phyloP scores from a whole-genome alignment of 2,329 filamentous ascomycete genomes.

The Cordyceps javanica region DNA sequence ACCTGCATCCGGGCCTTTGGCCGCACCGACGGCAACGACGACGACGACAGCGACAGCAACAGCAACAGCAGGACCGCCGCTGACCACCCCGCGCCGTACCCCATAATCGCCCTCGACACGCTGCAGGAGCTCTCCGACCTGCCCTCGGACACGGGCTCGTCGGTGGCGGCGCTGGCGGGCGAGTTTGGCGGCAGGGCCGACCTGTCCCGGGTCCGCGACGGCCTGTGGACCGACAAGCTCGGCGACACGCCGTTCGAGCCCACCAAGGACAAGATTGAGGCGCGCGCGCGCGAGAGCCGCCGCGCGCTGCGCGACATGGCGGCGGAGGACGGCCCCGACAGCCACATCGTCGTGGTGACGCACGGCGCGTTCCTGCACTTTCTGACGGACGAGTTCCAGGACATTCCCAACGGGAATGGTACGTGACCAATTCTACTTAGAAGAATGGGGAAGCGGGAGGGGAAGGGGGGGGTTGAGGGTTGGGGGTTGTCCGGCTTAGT shows the following conservation, averaged over 20 bases:
- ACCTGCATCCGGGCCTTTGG: slow-evolving; percentile 68
- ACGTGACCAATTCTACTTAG: slow-evolving; percentile 18
- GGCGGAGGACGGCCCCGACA: slow-evolving; percentile 34
- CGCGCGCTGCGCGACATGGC: slow-evolving; percentile 46
- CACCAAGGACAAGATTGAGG: slow-evolving; percentile 46
- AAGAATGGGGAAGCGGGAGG: background rate
- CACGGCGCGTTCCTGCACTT: slow-evolving; percentile 84
- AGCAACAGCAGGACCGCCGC: too few relatives aligned
- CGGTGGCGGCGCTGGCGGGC: slow-evolving; percentile 44
- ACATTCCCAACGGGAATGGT: slow-evolving; percentile 40
- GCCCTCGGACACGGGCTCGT: slow-evolving; percentile 70
- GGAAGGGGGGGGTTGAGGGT: too few relatives aligned
- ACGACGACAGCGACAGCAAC: too few relatives aligned
- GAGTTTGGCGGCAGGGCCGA: slow-evolving; percentile 63
- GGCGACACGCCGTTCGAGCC: slow-evolving; percentile 39
- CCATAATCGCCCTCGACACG: slow-evolving; percentile 62
- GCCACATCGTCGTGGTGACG: slow-evolving; percentile 68
- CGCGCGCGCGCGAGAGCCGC: slow-evolving; percentile 55
- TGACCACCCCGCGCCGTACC: slow-evolving; percentile 23
- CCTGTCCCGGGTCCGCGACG: slow-evolving; percentile 50
- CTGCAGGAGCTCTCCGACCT: slow-evolving; percentile 71
- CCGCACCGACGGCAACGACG: slow-evolving; percentile 20
- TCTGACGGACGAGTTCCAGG: slow-evolving; percentile 74
- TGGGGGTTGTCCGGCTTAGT: too few relatives aligned
- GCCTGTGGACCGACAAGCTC: slow-evolving; percentile 64